A percentile compares a stretch with the other conserved stretches of the same genome.
These are phyloP conservation scores for Lactarius quietus DNA, from an alignment of 768 basidiomycete genomes.

Conservation along the genomic window DNA sequence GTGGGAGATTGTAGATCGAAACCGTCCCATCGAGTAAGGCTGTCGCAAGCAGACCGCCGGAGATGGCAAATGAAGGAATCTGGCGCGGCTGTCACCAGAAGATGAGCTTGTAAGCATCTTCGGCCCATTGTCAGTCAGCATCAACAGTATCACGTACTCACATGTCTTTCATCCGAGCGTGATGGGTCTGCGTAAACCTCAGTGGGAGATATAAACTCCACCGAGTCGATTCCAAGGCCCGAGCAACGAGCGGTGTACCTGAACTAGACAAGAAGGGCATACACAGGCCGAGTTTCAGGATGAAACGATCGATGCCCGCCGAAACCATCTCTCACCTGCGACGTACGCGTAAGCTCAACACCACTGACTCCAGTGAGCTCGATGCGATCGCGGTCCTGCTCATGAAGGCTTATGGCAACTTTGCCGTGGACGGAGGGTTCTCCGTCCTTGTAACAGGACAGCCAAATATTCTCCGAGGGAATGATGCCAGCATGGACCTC, in stretches of 20 bases:
- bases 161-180: conserved; percentile 23
- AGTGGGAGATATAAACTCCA: conserved; percentile 19
- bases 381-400: conserved; percentile 24
- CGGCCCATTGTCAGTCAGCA: background rate
- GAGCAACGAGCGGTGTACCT: conserved; percentile 19
- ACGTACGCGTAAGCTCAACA: conserved; percentile 16
- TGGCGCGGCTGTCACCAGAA: conserved; percentile 21
- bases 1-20: conserved; percentile 20
- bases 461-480: conserved; percentile 25
- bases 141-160: conserved; percentile 15
- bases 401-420: conserved; percentile 19
- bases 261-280: conserved; percentile 13
- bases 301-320: background rate
- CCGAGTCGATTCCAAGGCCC: conserved; percentile 18
- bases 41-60: conserved; percentile 20
- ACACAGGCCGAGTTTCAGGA: background rate
- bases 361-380: conserved; percentile 17
- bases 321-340: conserved; percentile 14
- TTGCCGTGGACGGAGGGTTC: conserved; percentile 26
- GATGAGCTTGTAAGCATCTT: conserved; percentile 1
- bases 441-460: conserved; percentile 25
- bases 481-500: conserved; percentile 22
- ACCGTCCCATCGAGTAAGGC: conserved; percentile 25
- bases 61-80: conserved; percentile 22
- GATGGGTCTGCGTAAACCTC: conserved; percentile 24